Base-by-base conservation (phyloP, 2,329 filamentous ascomycete species). In the Cercospora sp. region DNA sequence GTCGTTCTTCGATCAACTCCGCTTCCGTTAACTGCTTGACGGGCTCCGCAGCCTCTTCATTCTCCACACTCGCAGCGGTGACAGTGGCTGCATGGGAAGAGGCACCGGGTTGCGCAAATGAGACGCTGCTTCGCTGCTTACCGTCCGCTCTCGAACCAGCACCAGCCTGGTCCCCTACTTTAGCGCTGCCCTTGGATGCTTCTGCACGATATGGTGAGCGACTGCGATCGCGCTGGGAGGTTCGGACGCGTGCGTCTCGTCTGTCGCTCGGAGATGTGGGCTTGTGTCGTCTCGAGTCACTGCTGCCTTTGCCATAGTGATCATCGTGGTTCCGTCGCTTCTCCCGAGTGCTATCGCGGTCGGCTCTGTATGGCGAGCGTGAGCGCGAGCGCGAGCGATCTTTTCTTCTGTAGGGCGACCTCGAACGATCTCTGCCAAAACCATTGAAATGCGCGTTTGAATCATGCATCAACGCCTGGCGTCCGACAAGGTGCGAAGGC, bases 1-100 rank as follows among this genome's bases (percentile, higher is more conserved):
- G 90, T 65, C 94, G 91, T 75, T 93, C 90, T 79, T 96, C 91
- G 75, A 97, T 91, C 76, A 94, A 86, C 73, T 91, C 89, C 70
- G 91, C 91, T 82, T 96, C 91, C 78, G 96, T 91, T 16, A 78
- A 66, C 73, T 93, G 78, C n/a, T 86, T 84, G 73, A 73, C 68
- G 26, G 74, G 66, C 37, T 76, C 68, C 13, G 66, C 69, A 51
- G 66, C 32, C 43, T 72, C 66, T 18, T 88, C 84, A 66, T 30
- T 8, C n/a, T 58, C 53, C 28, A 4, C 53, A 2, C 32, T 30
- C 26, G 53, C 9, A 32, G 21, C 53, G n/a, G 53, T 9, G 2
- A 58, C 53, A n/a, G 26, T 16, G 26, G 24, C 16, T 10, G 24
- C 53, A 37, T 30, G 66, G 61, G 63, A 64, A 60, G 45, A 65